Evolutionary conservation across 1,284 basidiomycete species (phyloP), one percentile per base, ranked within the genome.

Genomic region (Heliocybe sulcata): DNA sequence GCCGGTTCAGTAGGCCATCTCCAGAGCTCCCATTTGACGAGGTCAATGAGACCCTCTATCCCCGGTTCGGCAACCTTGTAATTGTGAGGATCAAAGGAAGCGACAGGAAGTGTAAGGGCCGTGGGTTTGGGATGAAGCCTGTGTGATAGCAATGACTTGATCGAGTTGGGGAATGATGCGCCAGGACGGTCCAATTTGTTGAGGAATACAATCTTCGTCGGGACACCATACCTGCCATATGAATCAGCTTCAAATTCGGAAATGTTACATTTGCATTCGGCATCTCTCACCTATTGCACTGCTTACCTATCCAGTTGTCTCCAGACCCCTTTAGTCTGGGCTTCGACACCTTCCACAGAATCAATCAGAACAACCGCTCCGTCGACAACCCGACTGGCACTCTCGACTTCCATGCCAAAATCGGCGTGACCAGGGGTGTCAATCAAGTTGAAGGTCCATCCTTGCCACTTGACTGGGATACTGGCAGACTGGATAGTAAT

Each of bases 391-490:
- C 92, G 82, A 63, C 92, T 92, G 12, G 92, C 92, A 61, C 92
- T 89, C 68, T 94, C 93, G 10, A 95, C 93, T 64, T 95, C 92
- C 87, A 95, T 94, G 1, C 92, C 92, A 70, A 95, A 95, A 68
- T 95, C 92, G 6, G 92, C 91, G 68, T 95, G 92, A 16, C 92
- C 92, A 6, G 92, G 92, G 3, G 92, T 95, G 64, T 95, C 93
- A 51, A 95, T 87, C 35, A 95, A 78, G 62, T 94, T 94, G 69
- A 92, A 90, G 2, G 78, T 83, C 82, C 87, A 90, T 58, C 82
- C 67, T 64, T 85, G 82, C 93, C 93, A 95, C 66, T 81, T 79
- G n/a, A 94, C 88, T 0, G 92, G 92, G 54, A 95, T 92, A 67
- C 91, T 92, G 12, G 92, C 92, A 16, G 89, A 91, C 64, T 95